Evolutionary conservation across 805 yeast species (phyloP).

Genomic region (Metschnikowia vanudenii): DNA sequence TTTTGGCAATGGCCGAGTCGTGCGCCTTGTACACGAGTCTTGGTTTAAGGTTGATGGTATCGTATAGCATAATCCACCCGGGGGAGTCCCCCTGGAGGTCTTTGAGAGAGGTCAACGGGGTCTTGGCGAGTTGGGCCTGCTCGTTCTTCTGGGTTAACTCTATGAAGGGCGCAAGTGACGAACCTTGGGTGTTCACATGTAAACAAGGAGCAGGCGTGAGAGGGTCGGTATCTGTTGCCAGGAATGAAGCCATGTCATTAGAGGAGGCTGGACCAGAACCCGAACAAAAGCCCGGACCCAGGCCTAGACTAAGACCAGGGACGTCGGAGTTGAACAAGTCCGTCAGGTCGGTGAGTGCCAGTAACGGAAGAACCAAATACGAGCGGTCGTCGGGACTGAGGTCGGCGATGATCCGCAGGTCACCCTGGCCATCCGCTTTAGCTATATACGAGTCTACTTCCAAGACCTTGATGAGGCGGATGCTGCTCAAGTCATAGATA

Average conservation of each 20-base stretch:
- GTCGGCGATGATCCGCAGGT: constrained; percentile 31
- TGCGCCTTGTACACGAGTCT: constrained; percentile 40
- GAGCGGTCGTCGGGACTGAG: constrained; percentile 37
- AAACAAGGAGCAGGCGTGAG: no score
- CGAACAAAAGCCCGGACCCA: no score
- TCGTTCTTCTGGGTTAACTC: constrained; percentile 28
- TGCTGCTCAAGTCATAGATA: constrained; percentile 87
- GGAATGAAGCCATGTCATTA: neutral
- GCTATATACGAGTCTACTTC: constrained; percentile 23
- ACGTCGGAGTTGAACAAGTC: constrained; percentile 28
- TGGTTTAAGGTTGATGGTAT: constrained; percentile 34
- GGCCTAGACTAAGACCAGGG: no score
- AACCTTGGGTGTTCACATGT: neutral
- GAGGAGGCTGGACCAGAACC: neutral
- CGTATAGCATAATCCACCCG: constrained; percentile 44
- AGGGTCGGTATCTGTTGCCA: no score
- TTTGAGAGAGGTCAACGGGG: constrained; percentile 21
- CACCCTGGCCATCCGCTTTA: constrained; percentile 3
- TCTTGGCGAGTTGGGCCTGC: constrained; percentile 15
- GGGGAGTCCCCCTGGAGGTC: constrained; percentile 28
- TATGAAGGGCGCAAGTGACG: constrained; percentile 16
- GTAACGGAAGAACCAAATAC: constrained; percentile 36
- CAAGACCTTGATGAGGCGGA: constrained; percentile 60
- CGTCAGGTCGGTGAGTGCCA: constrained; percentile 28
- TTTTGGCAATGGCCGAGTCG: constrained; percentile 33